A percentile compares a stretch with the other conserved stretches of the same genome.
These are phyloP conservation scores for Parastagonospora nodorum DNA, from an alignment of 2,329 filamentous ascomycete species.

Conservation along the genomic window DNA sequence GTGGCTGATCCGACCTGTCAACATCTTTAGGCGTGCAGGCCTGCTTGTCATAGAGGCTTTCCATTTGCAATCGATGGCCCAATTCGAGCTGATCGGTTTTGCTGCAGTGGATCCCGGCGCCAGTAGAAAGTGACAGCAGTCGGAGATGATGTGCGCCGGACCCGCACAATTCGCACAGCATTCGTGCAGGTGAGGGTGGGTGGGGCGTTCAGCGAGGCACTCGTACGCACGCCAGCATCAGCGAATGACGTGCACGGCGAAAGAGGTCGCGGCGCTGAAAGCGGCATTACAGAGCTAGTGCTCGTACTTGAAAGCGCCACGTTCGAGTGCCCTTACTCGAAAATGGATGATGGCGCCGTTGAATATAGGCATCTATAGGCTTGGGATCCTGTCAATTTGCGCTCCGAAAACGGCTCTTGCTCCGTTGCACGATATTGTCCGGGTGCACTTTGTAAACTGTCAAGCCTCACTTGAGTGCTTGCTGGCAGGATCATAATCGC, in stretches of 20 bases:
- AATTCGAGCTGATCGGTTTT: conserved; percentile 37
- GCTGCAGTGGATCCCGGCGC: conserved; percentile 29
- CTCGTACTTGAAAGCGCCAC: conserved; percentile 27
- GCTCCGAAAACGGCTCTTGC: conserved; percentile 34
- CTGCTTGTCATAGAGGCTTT: conserved; percentile 13
- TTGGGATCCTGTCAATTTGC: conserved; percentile 14
- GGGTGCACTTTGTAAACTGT: conserved; percentile 27
- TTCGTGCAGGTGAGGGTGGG: conserved; percentile 24
- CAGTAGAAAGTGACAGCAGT: conserved; percentile 19
- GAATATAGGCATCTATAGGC: conserved; percentile 35
- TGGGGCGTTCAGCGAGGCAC: conserved; percentile 22
- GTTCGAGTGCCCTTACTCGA: conserved; percentile 28
- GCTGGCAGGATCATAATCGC: conserved; percentile 23
- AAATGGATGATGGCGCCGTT: conserved; percentile 28
- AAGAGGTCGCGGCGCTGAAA: conserved; percentile 14
- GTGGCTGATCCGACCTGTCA: conserved; percentile 41
- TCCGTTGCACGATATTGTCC: conserved; percentile 40
- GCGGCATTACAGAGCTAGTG: conserved; percentile 26
- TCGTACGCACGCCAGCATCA: conserved; percentile 12
- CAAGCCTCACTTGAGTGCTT: conserved; percentile 36
- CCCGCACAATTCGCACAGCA: conserved; percentile 14
- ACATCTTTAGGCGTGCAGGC: conserved; percentile 19
- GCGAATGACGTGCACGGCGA: conserved; percentile 20
- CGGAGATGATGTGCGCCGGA: conserved; percentile 23
- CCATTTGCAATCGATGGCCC: conserved; percentile 14